A percentile compares a stretch with the other conserved stretches of the same genome.
These are phyloP conservation scores for Lasiodiplodia hormozganensis DNA, from an alignment of 2,329 filamentous ascomycete genomes.

Conservation along the genomic window DNA sequence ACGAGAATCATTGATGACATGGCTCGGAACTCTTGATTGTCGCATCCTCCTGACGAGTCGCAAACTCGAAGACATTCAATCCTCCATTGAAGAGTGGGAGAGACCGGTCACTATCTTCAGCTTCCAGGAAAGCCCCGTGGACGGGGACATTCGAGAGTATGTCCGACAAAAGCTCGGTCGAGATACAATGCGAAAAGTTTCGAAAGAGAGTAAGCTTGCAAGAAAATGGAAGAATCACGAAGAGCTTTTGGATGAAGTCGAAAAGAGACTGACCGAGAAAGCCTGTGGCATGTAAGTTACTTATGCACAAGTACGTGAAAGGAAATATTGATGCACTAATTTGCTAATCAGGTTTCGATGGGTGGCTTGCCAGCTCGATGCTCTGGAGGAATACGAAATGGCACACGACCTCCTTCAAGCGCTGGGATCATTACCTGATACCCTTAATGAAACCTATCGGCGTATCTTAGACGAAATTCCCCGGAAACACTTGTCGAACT, in stretches of 20 bases:
- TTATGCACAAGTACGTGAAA: no score
- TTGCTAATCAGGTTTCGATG: no score
- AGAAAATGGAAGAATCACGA: not conserved
- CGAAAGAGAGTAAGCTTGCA: not conserved
- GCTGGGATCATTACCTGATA: slow-evolving; percentile 35
- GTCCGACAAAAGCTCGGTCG: no score
- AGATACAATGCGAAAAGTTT: fast-evolving
- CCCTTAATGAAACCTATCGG: slow-evolving; percentile 40
- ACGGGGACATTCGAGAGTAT: no score
- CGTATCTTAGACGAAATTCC: slow-evolving; percentile 37
- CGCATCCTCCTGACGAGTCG: no score
- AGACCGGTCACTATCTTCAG: fast-evolving
- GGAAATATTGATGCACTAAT: no score
- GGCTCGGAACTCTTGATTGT: no score
- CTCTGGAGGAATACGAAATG: slow-evolving; percentile 32
- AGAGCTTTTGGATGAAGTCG: no score
- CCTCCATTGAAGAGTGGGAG: no score
- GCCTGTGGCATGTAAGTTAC: no score
- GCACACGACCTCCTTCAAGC: slow-evolving; percentile 35
- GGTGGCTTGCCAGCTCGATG: slow-evolving; percentile 39
- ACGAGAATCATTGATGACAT: not conserved
- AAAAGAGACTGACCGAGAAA: no score
- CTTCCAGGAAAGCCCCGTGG: no score
- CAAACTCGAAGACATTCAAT: not conserved
- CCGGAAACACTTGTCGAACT: slow-evolving; percentile 32